Conservation (phyloP, 1,139 yeast species). For the Suhomyces kunorum region DNA sequence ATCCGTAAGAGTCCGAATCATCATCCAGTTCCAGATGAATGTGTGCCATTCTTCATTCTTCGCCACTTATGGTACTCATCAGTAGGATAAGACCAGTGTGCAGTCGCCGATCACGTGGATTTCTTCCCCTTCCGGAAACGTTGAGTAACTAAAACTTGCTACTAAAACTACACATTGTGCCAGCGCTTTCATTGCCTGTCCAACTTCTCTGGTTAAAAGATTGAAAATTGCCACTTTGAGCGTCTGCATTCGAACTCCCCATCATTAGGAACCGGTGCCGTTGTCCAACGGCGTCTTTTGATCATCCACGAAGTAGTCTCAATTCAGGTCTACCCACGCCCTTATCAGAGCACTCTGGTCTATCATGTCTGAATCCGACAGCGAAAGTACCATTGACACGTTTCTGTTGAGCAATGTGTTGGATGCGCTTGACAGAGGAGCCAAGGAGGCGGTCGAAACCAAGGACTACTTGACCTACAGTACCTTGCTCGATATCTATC, state of each 20-base stretch:
- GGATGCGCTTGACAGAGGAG: conserved; percentile 34
- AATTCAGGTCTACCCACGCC: not conserved
- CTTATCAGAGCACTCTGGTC: not conserved
- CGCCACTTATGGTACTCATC: not conserved
- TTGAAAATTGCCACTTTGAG: no score
- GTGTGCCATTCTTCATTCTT: not conserved
- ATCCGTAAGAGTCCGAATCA: conserved; percentile 8
- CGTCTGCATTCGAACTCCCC: not conserved
- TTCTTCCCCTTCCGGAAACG: not conserved
- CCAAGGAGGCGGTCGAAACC: conserved; percentile 41
- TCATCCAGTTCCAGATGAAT: conserved; percentile 11
- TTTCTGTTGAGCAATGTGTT: conserved; percentile 31
- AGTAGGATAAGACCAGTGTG: not conserved
- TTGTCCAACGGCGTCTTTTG: no score
- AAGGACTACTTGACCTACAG: conserved; percentile 71
- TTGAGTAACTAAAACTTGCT: not conserved
- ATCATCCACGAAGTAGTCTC: not conserved
- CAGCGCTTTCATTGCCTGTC: no score
- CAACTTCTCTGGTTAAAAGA: no score
- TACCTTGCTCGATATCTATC: conserved; percentile 65
- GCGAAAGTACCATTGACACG: conserved; percentile 30
- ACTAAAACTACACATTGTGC: no score
- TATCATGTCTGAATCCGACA: conserved; percentile 19
- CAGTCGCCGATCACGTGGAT: not conserved
- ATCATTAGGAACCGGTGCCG: no score